Base-by-base conservation (phyloP, 257 asterid species). In the Jacaranda mimosifolia region DNA sequence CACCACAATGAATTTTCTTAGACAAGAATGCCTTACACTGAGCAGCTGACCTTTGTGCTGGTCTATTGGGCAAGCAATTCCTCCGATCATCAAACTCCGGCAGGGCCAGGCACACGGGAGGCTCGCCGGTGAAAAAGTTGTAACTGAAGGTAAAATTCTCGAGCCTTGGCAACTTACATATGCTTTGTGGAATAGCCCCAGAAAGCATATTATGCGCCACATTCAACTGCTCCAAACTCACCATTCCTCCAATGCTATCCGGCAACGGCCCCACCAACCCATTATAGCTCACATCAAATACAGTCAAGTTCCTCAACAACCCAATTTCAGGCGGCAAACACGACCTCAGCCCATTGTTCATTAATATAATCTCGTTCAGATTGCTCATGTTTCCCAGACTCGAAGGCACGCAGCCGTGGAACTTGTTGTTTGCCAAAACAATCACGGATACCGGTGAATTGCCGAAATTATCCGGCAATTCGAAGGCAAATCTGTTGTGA, bases 391-490 rank as follows among this genome's bases (percentile, higher is more conserved):
- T 93, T 0, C 96, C 98, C 0, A 93, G 77, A 36, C 98, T 91
- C 36, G 94, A 89, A 11, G 97, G 98, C 1, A 93, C 84, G 57
- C 98, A 91, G 13, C 98, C 98, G 71, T 91, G 98, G 78, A 93
- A 93, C 46, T 79, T 86, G 71, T 93, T 93, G 80, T 85, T 88
- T 2, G 97, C 97, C 15, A 93, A 49, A 2, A 93, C 98, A 52
- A 93, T 89, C 21, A 93, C 98, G 0, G 98, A 93, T 3, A 93
- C 98, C 19, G 98, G 98, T 5, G 98, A 93, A 77, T 93, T 93
- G 0, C 98, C 98, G 18, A 93, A 93, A 73, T 93, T 93, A 32
- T 89, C 98, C 0, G 98, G 98, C 82, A 91, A 77, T 79, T 91
- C 98, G 19, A 93, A 93, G 38, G 84, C 45, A 55, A 93, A 93